These are phyloP conservation scores for Leccinum uliginosum DNA, from an alignment of 768 basidiomycete genomes.

Conservation along the genomic window DNA sequence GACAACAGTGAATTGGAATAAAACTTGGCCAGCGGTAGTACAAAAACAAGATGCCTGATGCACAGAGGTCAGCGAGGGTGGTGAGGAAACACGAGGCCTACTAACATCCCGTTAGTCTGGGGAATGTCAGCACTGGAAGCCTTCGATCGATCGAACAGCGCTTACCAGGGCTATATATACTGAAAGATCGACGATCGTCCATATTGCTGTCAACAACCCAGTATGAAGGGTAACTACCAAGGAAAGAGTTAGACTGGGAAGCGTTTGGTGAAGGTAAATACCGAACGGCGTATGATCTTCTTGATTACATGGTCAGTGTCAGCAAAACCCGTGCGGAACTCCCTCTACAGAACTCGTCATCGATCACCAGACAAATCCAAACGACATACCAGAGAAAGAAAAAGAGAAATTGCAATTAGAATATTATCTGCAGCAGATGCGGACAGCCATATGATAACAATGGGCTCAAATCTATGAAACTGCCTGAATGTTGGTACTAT, in stretches of 20 bases:
- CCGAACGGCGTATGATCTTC: slow-evolving; percentile 32
- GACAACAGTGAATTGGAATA: slow-evolving; percentile 35
- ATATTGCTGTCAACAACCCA: slow-evolving; percentile 36
- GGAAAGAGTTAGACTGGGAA: neutral
- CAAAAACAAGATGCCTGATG: slow-evolving; percentile 28
- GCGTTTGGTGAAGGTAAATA: neutral
- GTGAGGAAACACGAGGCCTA: neutral
- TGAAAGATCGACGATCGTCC: slow-evolving; percentile 31
- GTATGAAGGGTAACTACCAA: slow-evolving; percentile 39
- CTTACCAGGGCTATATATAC: slow-evolving; percentile 24
- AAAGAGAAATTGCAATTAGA: slow-evolving; percentile 42
- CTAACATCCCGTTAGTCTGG: slow-evolving; percentile 23
- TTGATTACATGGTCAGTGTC: slow-evolving; percentile 37
- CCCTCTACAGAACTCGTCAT: slow-evolving; percentile 25
- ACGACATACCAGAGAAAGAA: slow-evolving; percentile 38
- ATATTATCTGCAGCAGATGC: slow-evolving; percentile 43
- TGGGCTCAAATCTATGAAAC: slow-evolving; percentile 28
- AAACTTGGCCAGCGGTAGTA: slow-evolving; percentile 31
- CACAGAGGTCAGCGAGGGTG: neutral
- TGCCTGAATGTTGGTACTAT: slow-evolving; percentile 25
- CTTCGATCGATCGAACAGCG: neutral
- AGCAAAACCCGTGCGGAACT: slow-evolving; percentile 32
- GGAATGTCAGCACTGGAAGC: slow-evolving; percentile 1
- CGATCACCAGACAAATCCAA: neutral
- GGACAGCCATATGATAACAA: slow-evolving; percentile 41